Percentiles rank a stretch among this genome's conserved stretches.
phyloP scores from a whole-genome alignment of 176 grass and related monocot genomes.

The Themeda triandra region DNA sequence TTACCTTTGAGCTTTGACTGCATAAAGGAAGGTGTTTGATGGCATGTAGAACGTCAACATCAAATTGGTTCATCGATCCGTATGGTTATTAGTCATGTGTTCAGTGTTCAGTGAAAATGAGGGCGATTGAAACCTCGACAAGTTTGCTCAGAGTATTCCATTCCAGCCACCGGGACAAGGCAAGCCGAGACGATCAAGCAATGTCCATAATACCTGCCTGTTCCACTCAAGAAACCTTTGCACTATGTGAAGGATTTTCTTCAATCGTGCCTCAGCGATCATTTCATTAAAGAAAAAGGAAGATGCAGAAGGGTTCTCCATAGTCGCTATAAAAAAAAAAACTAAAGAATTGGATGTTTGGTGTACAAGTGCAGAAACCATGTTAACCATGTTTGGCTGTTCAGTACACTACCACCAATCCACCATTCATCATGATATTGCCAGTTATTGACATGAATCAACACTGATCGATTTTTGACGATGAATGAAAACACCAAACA shows the following conservation, averaged over 20 bases:
- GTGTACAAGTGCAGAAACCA: not conserved
- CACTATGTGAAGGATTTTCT: not conserved
- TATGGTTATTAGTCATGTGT: conserved; percentile 24
- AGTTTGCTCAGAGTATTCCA: not conserved
- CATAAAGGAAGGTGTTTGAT: conserved; percentile 19
- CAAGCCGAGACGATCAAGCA: no score
- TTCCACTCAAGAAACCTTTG: no score
- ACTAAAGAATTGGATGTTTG: not conserved
- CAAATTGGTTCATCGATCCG: conserved; percentile 25
- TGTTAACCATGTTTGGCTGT: not conserved
- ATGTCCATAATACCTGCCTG: no score
- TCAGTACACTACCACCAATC: not conserved
- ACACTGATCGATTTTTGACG: not conserved
- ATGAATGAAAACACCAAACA: not conserved
- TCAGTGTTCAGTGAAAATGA: not conserved
- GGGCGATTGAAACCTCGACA: no score
- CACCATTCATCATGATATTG: no score
- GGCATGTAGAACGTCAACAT: conserved; percentile 30
- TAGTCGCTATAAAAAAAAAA: not conserved
- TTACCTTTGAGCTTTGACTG: not conserved
- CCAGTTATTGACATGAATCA: not conserved
- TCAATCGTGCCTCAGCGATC: not conserved
- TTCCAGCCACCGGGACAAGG: no score
- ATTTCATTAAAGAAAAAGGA: not conserved
- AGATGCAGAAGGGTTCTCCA: no score